Evolutionary conservation across 2,329 filamentous ascomycete genomes (phyloP).

Genomic region (Tolypocladium cylindrosporum): DNA sequence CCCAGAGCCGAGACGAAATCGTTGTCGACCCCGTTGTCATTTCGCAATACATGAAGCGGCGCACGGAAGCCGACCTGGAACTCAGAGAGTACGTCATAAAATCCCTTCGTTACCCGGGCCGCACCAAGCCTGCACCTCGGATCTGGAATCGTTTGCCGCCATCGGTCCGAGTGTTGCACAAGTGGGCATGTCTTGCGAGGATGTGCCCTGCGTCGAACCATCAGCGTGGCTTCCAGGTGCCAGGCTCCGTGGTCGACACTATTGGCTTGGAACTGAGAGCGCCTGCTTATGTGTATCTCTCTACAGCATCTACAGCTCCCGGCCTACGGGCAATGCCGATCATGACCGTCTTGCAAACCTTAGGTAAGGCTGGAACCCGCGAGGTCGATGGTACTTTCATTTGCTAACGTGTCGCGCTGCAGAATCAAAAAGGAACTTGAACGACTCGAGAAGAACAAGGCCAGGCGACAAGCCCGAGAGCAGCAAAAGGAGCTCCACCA

Average conservation of each 20-base stretch:
- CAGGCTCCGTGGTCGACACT: slow-evolving; percentile 18
- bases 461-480: slow-evolving; percentile 80
- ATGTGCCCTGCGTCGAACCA: slow-evolving; percentile 1
- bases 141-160: slow-evolving; percentile 9
- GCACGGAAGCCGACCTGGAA: slow-evolving; percentile 60
- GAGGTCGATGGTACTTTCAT: neutral
- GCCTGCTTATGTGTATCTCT: slow-evolving; percentile 27
- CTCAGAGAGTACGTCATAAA: slow-evolving; percentile 55
- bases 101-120: slow-evolving; percentile 3
- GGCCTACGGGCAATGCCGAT: slow-evolving; percentile 39
- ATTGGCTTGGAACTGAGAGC: slow-evolving; percentile 23
- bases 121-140: slow-evolving; percentile 4
- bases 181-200: slow-evolving; percentile 9
- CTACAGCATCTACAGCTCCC: slow-evolving; percentile 38
- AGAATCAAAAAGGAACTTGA: slow-evolving; percentile 56
- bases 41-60: slow-evolving; percentile 74
- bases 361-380: slow-evolving; percentile 19
- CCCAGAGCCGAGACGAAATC: slow-evolving; percentile 54
- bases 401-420: neutral
- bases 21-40: slow-evolving; percentile 80
- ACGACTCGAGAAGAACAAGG: slow-evolving; percentile 83
- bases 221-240: slow-evolving; percentile 14
- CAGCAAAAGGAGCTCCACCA: slow-evolving; percentile 67
- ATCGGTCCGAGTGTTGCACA: slow-evolving; percentile 9
- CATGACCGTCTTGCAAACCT: slow-evolving; percentile 36